phyloP scores from a whole-genome alignment of 257 asterid species.

The Echites panduratus region DNA sequence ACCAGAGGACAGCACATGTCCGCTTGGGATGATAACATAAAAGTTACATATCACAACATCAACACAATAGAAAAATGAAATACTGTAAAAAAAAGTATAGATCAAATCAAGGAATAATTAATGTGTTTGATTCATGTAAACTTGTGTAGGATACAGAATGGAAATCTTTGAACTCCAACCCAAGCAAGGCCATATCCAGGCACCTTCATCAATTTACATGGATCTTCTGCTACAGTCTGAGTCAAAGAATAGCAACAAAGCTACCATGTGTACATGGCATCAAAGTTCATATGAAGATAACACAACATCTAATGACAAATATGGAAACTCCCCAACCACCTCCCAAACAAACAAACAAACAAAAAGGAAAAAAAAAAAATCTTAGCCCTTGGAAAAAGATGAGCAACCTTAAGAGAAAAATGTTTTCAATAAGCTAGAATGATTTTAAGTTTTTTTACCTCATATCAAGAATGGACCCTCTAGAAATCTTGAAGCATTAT shows the following conservation, averaged over 20 bases:
- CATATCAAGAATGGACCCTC: not conserved
- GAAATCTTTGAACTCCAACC: slow-evolving; percentile 27
- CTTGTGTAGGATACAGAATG: slow-evolving; percentile 31
- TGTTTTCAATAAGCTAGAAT: not conserved
- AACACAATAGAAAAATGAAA: not conserved
- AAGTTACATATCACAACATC: not conserved
- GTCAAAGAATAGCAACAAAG: slow-evolving; percentile 30
- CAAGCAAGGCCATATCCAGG: slow-evolving; percentile 29
- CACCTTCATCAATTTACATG: slow-evolving; percentile 33
- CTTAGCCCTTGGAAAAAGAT: not conserved
- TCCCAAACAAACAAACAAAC: not conserved
- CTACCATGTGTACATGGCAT: slow-evolving; percentile 5
- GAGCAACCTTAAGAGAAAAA: not conserved
- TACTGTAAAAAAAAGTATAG: not conserved
- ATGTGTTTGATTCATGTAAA: not conserved
- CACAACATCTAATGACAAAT: not conserved
- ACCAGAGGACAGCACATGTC: not conserved
- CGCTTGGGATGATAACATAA: not conserved
- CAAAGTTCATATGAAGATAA: not conserved
- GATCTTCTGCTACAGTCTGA: slow-evolving; percentile 30
- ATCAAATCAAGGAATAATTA: not conserved
- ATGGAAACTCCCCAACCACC: not conserved
- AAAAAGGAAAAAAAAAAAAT: too few species aligned
- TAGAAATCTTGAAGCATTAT: not conserved
- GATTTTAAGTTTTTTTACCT: not conserved